Conservation (phyloP, 306 rosid genomes). For the Trifolium fragiferum region DNA sequence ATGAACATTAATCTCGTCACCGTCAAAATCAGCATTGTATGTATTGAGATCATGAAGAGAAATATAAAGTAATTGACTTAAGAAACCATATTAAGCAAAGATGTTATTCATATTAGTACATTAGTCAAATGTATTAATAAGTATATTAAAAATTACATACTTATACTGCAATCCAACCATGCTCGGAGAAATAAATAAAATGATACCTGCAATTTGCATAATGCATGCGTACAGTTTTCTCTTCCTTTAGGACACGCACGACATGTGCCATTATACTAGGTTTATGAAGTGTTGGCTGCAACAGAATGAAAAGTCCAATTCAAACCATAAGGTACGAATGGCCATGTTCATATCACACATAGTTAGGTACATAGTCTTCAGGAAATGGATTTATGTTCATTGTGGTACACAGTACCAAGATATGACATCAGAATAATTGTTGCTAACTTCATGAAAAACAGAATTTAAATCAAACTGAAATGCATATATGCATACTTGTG, state of each 20-base stretch:
- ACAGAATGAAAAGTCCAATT: conserved; percentile 40
- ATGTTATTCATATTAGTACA: neutral
- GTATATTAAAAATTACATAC: neutral
- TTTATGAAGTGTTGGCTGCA: conserved; percentile 98
- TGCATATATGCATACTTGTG: neutral
- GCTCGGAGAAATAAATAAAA: neutral
- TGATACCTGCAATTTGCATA: conserved; percentile 78
- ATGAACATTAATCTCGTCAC: conserved; percentile 98
- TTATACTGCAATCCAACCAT: conserved; percentile 28
- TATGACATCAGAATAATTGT: conserved; percentile 17
- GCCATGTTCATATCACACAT: conserved; percentile 1
- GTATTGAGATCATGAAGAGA: conserved; percentile 60
- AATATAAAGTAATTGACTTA: conserved; percentile 12
- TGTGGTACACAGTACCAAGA: conserved; percentile 11
- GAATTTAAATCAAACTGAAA: neutral
- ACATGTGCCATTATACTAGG: conserved; percentile 98
- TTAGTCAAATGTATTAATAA: conserved; percentile 24
- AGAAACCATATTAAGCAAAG: conserved; percentile 27
- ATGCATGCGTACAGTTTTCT: conserved; percentile 97
- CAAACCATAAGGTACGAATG: conserved; percentile 26
- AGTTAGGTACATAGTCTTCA: conserved; percentile 15
- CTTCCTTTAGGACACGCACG: conserved; percentile 92
- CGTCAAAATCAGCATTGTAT: conserved; percentile 96
- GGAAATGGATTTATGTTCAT: neutral
- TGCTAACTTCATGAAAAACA: conserved; percentile 1